Evolutionary conservation across 2,329 filamentous ascomycete genomes (phyloP).

Genomic region (Botrytis deweyae): DNA sequence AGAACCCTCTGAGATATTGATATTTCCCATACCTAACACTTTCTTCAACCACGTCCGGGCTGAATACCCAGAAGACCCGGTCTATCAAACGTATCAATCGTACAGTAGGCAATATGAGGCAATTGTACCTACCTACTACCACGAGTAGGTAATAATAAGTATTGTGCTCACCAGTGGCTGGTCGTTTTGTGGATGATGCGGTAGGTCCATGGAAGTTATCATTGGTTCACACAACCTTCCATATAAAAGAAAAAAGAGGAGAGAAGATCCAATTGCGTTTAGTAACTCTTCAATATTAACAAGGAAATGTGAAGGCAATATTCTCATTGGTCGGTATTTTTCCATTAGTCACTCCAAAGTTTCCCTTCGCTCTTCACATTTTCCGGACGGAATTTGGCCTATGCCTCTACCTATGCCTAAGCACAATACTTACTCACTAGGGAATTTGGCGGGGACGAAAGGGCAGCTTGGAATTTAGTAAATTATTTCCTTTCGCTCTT

Average conservation of each 20-base stretch:
- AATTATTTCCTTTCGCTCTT: slow-evolving; percentile 14
- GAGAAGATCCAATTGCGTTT: not conserved
- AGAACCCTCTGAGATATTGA: not conserved
- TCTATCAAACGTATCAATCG: not conserved
- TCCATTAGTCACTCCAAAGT: not conserved
- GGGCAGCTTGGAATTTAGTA: slow-evolving; percentile 9
- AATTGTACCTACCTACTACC: not conserved
- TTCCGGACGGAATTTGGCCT: slow-evolving; percentile 14
- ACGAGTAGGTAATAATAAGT: too few relatives aligned
- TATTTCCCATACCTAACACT: not conserved
- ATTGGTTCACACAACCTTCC: not conserved
- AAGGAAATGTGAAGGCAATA: not conserved
- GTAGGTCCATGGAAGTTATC: not conserved
- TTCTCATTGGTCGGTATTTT: not conserved
- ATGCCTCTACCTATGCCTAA: slow-evolving; percentile 12
- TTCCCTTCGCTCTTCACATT: slow-evolving; percentile 4
- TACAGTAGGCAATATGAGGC: not conserved
- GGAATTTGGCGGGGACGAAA: slow-evolving; percentile 20
- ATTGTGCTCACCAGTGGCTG: not conserved
- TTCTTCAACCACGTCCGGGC: not conserved
- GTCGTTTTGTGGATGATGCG: not conserved
- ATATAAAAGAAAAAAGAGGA: slow-evolving; percentile 2
- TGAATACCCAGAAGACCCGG: not conserved
- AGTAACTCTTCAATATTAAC: not conserved
- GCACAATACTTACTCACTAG: not conserved